These are phyloP conservation scores for Skeletonema potamos DNA, from an alignment of 108 stramenopile genomes.

Conservation along the genomic window DNA sequence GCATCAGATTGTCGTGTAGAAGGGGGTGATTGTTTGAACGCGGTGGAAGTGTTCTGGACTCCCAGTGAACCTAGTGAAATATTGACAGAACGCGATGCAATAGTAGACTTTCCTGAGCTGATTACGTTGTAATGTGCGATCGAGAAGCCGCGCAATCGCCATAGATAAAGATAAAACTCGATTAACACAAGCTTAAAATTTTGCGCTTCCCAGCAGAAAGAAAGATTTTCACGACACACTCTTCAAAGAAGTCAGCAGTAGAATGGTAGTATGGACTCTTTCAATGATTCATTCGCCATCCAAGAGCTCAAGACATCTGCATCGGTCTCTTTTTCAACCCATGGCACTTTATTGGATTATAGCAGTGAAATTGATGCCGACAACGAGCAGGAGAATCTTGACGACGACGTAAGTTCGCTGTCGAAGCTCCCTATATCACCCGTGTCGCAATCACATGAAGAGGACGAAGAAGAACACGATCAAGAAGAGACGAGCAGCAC, in stretches of 20 bases:
- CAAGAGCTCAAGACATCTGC: background rate
- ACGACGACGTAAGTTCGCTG: background rate
- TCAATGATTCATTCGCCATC: slow-evolving; percentile 5
- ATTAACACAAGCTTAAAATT: too few relatives aligned
- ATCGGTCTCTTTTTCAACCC: slow-evolving; percentile 10
- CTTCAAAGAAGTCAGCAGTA: too few relatives aligned
- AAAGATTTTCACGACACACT: too few relatives aligned
- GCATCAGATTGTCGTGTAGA: slow-evolving; percentile 76
- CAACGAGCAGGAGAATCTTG: background rate
- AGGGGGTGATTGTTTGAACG: slow-evolving; percentile 81
- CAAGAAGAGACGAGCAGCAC: background rate
- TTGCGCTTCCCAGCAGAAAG: too few relatives aligned
- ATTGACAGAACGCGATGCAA: slow-evolving; percentile 62
- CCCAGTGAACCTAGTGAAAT: slow-evolving; percentile 72
- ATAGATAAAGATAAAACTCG: too few relatives aligned
- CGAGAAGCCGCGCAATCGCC: too few relatives aligned
- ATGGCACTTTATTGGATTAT: slow-evolving; percentile 15
- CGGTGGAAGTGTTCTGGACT: slow-evolving; percentile 85
- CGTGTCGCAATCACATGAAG: background rate
- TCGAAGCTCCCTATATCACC: slow-evolving; percentile 20
- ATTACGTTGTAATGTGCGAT: slow-evolving; percentile 54
- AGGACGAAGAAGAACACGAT: slow-evolving; percentile 3
- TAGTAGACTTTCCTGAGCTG: slow-evolving; percentile 83
- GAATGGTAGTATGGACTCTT: background rate
- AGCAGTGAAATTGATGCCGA: slow-evolving; percentile 11